These are phyloP conservation scores for Blastobotrys capitulatus DNA, from an alignment of 1,139 yeast genomes.

Conservation along the genomic window DNA sequence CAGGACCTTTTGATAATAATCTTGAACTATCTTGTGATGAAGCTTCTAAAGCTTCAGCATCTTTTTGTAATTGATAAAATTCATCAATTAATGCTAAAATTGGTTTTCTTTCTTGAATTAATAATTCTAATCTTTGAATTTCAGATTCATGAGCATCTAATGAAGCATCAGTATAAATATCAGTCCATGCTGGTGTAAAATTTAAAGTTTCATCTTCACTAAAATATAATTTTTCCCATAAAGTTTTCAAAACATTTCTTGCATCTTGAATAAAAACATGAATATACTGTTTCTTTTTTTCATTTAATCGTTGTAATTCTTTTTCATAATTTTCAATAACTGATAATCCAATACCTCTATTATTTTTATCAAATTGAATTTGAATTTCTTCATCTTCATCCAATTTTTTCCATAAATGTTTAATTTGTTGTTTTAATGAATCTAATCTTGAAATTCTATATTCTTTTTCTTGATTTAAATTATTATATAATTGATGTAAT, in stretches of 20 bases:
- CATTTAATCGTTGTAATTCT: slow-evolving; percentile 54
- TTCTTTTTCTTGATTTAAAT: slow-evolving; percentile 30
- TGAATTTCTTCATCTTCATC: slow-evolving; percentile 16
- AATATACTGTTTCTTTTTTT: slow-evolving; percentile 57
- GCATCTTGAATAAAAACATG: slow-evolving; percentile 63
- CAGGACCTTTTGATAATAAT: slow-evolving; percentile 56
- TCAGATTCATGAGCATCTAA: slow-evolving; percentile 60
- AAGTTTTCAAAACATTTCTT: slow-evolving; percentile 48
- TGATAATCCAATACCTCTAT: slow-evolving; percentile 32
- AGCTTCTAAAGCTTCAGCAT: slow-evolving; percentile 57
- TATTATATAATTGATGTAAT: slow-evolving; percentile 27
- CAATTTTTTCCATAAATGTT: slow-evolving; percentile 30
- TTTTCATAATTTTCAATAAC: slow-evolving; percentile 38
- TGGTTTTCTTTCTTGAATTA: slow-evolving; percentile 49
- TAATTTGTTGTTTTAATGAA: slow-evolving; percentile 14
- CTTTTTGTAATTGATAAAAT: slow-evolving; percentile 51
- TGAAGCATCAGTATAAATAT: slow-evolving; percentile 47
- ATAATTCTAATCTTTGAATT: slow-evolving; percentile 45
- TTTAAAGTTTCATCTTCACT: slow-evolving; percentile 41
- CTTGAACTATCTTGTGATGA: slow-evolving; percentile 79
- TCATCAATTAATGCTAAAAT: slow-evolving; percentile 51
- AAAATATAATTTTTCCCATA: slow-evolving; percentile 61
- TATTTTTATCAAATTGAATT: slow-evolving; percentile 25
- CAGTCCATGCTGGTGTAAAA: slow-evolving; percentile 37
- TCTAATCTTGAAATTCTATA: slow-evolving; percentile 14